A percentile compares a stretch with the other conserved stretches of the same genome.
Evolutionary conservation across 163 green algal genomes (phyloP).

Genomic region (Volvox carteri): DNA sequence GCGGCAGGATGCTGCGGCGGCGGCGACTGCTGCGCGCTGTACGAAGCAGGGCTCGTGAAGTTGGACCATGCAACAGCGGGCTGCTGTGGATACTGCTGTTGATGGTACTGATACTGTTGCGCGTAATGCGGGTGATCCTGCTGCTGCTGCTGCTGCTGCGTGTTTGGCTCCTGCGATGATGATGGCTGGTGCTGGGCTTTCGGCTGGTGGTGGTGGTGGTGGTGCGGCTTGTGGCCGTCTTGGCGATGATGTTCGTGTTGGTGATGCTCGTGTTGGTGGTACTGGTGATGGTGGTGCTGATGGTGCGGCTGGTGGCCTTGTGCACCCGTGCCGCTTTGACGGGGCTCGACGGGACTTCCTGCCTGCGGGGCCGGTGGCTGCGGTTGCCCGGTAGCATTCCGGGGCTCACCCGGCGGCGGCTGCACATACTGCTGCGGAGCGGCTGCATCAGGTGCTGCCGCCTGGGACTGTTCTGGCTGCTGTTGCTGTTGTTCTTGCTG

Average conservation of each 20-base stretch:
- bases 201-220: not conserved
- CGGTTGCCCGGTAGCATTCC: not conserved
- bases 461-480: not conserved
- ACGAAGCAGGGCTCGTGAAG: too few relatives aligned
- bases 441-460: not conserved
- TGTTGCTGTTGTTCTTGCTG: not conserved
- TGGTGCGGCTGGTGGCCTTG: not conserved
- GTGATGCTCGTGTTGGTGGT: not conserved
- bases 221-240: not conserved
- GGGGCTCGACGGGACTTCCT: not conserved
- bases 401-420: not conserved
- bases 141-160: conserved; percentile 11
- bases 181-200: not conserved
- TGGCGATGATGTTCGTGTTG: not conserved
- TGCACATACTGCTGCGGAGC: not conserved
- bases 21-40: too few relatives aligned
- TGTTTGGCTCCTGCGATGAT: not conserved
- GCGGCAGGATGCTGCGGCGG: too few relatives aligned
- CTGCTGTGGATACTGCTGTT: not conserved
- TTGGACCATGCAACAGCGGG: too few relatives aligned
- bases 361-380: not conserved
- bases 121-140: not conserved
- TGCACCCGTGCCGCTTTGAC: not conserved
- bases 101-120: not conserved
- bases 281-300: not conserved